Base-by-base conservation (phyloP, 352 stramenopile species). In the Globisporangium okanoganense region DNA sequence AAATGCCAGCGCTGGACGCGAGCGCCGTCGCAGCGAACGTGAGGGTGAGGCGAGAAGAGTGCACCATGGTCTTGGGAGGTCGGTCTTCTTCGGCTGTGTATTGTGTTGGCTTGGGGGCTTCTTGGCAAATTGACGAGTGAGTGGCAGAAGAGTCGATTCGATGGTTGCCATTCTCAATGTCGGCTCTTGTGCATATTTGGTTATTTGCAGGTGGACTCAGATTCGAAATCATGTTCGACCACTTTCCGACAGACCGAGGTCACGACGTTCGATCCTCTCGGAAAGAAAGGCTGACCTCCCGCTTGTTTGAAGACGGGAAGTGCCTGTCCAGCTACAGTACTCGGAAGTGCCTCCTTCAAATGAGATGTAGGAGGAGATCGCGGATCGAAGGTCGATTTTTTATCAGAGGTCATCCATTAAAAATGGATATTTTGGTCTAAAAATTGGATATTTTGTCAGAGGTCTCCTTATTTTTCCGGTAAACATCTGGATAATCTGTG, bases 81-180 rank as follows among this genome's bases (percentile, higher is more conserved):
- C n/a, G n/a, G n/a, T n/a, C 33, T 38, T 22, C 24, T 59, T 59
- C 25, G 16, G 16, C 51, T 12, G 25, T 33, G 35, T 8, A 25
- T n/a, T 50, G 27, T n/a, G n/a, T n/a, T n/a, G 18, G 38, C 53
- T 59, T 59, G 36, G 2, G 31, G n/a, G 53, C 25, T 33, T 33
- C 29, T 50, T 59, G 16, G 53, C 53, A 59, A 59, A 43, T 59
- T 54, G 48, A 40, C 38, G 48, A 33, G 45, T 48, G 24, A 50
- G 43, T 13, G 18, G 14, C 12, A 52, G n/a, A 24, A 8, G 20
- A 10, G 5, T 33, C 44, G 44, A 27, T 10, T 43, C 14, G 44
- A 27, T 5, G 44, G n/a, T n/a, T n/a, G n/a, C n/a, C n/a, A n/a
- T n/a, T n/a, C n/a, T n/a, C n/a, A n/a, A n/a, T n/a, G n/a, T n/a